Base-by-base conservation (phyloP, 2,329 filamentous ascomycete species). In the Gaeumannomyces sp. region DNA sequence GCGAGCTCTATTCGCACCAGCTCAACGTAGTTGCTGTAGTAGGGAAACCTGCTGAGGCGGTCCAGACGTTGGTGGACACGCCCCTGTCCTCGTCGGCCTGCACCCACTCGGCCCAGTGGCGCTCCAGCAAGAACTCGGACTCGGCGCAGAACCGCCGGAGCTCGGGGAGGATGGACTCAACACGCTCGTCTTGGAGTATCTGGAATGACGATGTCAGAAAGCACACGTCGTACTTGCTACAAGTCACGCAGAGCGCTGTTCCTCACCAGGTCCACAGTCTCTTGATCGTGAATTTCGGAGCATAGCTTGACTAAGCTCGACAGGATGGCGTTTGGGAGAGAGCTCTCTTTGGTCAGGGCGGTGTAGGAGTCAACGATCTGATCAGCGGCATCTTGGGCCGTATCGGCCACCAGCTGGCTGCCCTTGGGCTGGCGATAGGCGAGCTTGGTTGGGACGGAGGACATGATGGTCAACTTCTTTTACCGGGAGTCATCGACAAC, bases 11-110 rank as follows among this genome's bases (percentile, higher is more conserved):
- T 73, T 19, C 74, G 75, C 0, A 79, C 77, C 33, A 84, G 76
- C 28, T 81, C 77, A 45, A 78, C 66, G 68, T 84, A 84, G 70
- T 83, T 83, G 11, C 72, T 65, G 69, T 78, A 76, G 71, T 84
- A 84, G 1, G 81, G 80, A 66, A 84, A 84, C 2, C 66, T 66
- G n/a, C 65, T 61, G 4, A 82, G 71, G 4, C 71, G 68, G 6
- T 69, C 61, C 60, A 62, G 27, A 27, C 38, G 27, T 53, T 22
- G 7, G 60, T 5, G 13, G 59, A 69, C 65, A 53, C 70, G 67
- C 64, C 68, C 65, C 33, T 66, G 58, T 22, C 62, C 16, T 45
- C 70, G 31, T 64, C 63, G 1, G 60, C 25, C 2, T 72, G 63
- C 25, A 82, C 78, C 11, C 70, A 70, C 13, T 71, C 64, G 0